These are phyloP conservation scores for Sugiyamaella lignohabitans DNA, from an alignment of 805 yeast species.

Conservation along the genomic window DNA sequence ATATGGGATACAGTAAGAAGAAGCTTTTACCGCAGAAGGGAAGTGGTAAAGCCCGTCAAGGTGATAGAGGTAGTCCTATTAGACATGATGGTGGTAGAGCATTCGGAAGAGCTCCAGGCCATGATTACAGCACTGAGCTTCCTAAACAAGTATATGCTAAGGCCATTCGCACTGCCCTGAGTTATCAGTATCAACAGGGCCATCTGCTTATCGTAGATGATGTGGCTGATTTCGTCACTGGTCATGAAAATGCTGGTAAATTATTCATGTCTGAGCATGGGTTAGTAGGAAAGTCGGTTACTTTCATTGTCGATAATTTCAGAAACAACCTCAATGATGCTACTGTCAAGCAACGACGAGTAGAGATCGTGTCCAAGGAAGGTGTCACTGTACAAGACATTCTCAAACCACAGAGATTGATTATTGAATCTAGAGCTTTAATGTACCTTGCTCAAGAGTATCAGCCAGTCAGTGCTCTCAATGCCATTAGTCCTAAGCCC, in stretches of 20 bases:
- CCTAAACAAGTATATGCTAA: slow-evolving; percentile 64
- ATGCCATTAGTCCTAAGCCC: slow-evolving; percentile 10
- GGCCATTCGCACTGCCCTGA: slow-evolving; percentile 77
- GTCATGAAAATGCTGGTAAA: slow-evolving; percentile 41
- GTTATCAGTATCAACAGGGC: slow-evolving; percentile 73
- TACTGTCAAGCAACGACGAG: slow-evolving; percentile 42
- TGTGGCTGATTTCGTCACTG: slow-evolving; percentile 32
- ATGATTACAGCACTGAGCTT: slow-evolving; percentile 74
- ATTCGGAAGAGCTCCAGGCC: slow-evolving; percentile 83
- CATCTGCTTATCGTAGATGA: slow-evolving; percentile 63
- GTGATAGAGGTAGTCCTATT: slow-evolving; percentile 92
- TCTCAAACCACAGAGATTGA: slow-evolving; percentile 68
- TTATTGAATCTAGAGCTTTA: slow-evolving; percentile 66
- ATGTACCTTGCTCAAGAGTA: slow-evolving; percentile 44
- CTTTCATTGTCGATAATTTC: slow-evolving; percentile 61
- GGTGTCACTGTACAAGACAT: slow-evolving; percentile 78
- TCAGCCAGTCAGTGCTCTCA: slow-evolving; percentile 8
- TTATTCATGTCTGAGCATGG: slow-evolving; percentile 44
- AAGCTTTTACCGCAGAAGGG: slow-evolving; percentile 90
- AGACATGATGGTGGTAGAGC: slow-evolving; percentile 88
- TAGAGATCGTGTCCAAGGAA: slow-evolving; percentile 66
- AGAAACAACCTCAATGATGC: slow-evolving; percentile 57
- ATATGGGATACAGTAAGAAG: slow-evolving; percentile 75
- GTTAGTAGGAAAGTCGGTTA: slow-evolving; percentile 30
- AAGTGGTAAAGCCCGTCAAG: slow-evolving; percentile 89